Percentiles rank a stretch among this genome's conserved stretches.
These are phyloP conservation scores for Bryoglossum gracile DNA, from an alignment of 495 filamentous ascomycete species.

Conservation along the genomic window DNA sequence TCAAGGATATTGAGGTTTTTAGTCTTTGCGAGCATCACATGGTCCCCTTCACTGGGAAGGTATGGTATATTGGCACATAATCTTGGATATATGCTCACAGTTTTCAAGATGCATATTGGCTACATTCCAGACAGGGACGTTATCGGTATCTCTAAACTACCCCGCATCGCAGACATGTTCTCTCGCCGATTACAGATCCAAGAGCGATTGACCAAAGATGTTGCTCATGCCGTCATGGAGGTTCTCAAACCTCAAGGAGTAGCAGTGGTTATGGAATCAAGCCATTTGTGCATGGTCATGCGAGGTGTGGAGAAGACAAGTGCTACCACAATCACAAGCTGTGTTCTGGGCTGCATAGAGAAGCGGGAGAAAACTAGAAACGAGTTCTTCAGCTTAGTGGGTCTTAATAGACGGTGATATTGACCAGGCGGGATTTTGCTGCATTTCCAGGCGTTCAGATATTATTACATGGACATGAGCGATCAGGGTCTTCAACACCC, in stretches of 20 bases:
- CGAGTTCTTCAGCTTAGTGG: conserved; percentile 77
- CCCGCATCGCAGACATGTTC: conserved; percentile 96
- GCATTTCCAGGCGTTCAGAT: conserved; percentile 13
- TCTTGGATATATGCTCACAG: conserved; percentile 11
- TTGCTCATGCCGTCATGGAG: conserved; percentile 88
- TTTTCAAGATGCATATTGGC: conserved; percentile 84
- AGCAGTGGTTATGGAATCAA: conserved; percentile 94
- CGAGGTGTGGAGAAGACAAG: conserved; percentile 62
- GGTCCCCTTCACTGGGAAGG: conserved; percentile 93
- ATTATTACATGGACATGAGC: conserved; percentile 5
- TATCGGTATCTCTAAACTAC: conserved; percentile 91
- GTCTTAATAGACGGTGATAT: conserved; percentile 49
- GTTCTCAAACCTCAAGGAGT: conserved; percentile 91
- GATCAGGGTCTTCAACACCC: conserved; percentile 26
- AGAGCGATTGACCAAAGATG: conserved; percentile 91
- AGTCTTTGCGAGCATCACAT: conserved; percentile 96
- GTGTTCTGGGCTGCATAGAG: conserved; percentile 90
- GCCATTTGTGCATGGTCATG: conserved; percentile 94
- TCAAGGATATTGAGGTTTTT: conserved; percentile 96
- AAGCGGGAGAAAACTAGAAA: conserved; percentile 88
- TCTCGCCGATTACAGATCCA: conserved; percentile 87
- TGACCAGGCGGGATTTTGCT: neutral
- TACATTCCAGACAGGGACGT: conserved; percentile 86
- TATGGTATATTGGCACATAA: conserved; percentile 23
- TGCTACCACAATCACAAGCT: conserved; percentile 85